A percentile compares a stretch with the other conserved stretches of the same genome.
phyloP scores from a whole-genome alignment of 148 eudicot genomes.

The Spergularia bocconei region DNA sequence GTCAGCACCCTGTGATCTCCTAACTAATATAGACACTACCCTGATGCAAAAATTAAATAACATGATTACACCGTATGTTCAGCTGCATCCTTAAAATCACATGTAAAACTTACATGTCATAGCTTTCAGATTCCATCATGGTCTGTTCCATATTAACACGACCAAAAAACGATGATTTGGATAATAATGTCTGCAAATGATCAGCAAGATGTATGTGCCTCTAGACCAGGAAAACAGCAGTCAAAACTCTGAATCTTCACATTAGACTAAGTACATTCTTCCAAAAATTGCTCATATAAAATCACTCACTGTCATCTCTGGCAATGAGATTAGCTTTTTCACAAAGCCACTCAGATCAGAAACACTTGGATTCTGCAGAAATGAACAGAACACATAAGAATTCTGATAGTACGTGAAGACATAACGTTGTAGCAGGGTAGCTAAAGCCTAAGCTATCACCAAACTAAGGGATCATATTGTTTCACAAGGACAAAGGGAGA shows the following conservation, averaged over 20 bases:
- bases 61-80: not conserved
- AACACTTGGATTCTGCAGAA: constrained; percentile 53
- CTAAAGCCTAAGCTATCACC: not conserved
- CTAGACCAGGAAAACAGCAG: constrained; percentile 42
- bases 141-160: constrained; percentile 98
- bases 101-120: constrained; percentile 67
- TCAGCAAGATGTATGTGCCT: constrained; percentile 99
- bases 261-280: constrained; percentile 1
- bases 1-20: too few species aligned
- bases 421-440: not conserved
- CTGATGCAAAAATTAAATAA: not conserved
- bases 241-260: constrained; percentile 14
- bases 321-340: constrained; percentile 93
- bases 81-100: constrained; percentile 11
- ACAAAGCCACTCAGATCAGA: constrained; percentile 97
- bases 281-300: constrained; percentile 12
- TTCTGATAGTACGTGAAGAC: not conserved
- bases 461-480: not conserved
- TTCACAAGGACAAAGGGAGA: too few species aligned
- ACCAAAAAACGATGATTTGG: constrained; percentile 81
- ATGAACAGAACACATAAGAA: constrained; percentile 22
- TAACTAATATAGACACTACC: too few species aligned
- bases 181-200: constrained; percentile 77
- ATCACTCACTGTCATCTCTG: constrained; percentile 90
- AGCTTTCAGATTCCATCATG: constrained; percentile 86